phyloP scores from a whole-genome alignment of 768 basidiomycete genomes.

The Naganishia vishniacii region DNA sequence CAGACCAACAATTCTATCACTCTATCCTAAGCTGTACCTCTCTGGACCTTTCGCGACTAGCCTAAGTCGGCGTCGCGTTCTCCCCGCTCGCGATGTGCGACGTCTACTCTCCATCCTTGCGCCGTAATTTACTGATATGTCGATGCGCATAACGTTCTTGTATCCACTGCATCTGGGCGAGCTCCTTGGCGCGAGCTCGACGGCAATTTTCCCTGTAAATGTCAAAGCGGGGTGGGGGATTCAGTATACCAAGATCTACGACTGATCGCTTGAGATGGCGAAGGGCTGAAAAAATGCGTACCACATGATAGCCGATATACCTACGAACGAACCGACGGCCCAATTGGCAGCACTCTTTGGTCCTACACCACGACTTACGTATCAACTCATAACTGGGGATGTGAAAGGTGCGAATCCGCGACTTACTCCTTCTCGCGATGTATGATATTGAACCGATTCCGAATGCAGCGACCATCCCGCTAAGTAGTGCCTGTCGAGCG shows the following conservation, averaged over 20 bases:
- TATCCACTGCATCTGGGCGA: slow-evolving; percentile 41
- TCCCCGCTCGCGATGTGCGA: not conserved
- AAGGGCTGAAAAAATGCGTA: no score
- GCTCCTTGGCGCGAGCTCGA: slow-evolving; percentile 38
- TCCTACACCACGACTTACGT: not conserved
- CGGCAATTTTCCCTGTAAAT: slow-evolving; percentile 41
- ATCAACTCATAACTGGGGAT: not conserved
- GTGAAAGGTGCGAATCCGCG: not conserved
- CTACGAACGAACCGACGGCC: slow-evolving; percentile 43
- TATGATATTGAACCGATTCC: slow-evolving; percentile 43
- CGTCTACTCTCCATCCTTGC: slow-evolving; percentile 24
- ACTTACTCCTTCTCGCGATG: slow-evolving; percentile 40
- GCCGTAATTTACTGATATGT: slow-evolving; percentile 43
- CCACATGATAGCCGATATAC: slow-evolving; percentile 40
- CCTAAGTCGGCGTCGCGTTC: not conserved
- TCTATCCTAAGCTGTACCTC: no score
- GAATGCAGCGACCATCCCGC: slow-evolving; percentile 43
- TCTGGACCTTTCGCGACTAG: no score
- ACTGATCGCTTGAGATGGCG: no score
- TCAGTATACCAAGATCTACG: no score
- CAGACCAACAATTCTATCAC: no score
- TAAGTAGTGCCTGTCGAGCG: slow-evolving; percentile 40
- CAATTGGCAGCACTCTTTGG: slow-evolving; percentile 35
- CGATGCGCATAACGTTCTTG: slow-evolving; percentile 45
- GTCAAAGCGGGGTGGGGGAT: no score